Evolutionary conservation across 73 alveolate genomes (phyloP), one percentile per base, ranked within the genome.

Genomic region (Paramecium sonneborni): DNA sequence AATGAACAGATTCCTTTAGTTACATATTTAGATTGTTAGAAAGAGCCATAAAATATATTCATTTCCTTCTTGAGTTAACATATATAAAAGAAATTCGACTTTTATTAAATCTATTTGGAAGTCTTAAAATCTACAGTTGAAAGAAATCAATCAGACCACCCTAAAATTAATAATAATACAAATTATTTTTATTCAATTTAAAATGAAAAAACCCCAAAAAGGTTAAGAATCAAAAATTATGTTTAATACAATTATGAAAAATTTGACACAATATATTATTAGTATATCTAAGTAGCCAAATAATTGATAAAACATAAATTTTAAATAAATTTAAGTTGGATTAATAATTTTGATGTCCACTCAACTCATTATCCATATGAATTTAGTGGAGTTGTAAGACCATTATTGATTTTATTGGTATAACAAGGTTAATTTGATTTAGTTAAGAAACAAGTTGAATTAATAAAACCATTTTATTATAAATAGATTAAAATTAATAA

Each of bases 1-100:
- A 62, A 62, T 62, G 84, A 62, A 14, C 24, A 62, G 12, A 62
- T 62, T 30, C 84, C 84, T 5, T 62, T 62, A 62, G 84, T 62
- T 14, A 12, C 44, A 9, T 62, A 62, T 62, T 62, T 62, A 28
- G 84, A 62, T 62, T 62, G 18, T 24, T 62, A 12, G 84, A 62
- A 62, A 4, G 26, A 62, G 3, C 39, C 44, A 23, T 30, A 26
- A 30, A 44, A 62, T 0, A 26, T 30, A 14, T 30, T 62, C 5
- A 32, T 62, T 6, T 1, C 43, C 20, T 62, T 62, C 6, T 62
- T 62, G 6, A 62, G 84, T 26, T 32, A 62, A 30, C 24, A 62
- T 62, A 1, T 30, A 0, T 10, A 62, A 32, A 30, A 30, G 20
- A 44, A 62, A 12, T 62, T 62, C 24, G 68, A 52, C 18, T 52